A percentile compares a stretch with the other conserved stretches of the same genome.
Evolutionary conservation across 2,329 filamentous ascomycete species (phyloP).

Genomic region (Penicillium palitans): DNA sequence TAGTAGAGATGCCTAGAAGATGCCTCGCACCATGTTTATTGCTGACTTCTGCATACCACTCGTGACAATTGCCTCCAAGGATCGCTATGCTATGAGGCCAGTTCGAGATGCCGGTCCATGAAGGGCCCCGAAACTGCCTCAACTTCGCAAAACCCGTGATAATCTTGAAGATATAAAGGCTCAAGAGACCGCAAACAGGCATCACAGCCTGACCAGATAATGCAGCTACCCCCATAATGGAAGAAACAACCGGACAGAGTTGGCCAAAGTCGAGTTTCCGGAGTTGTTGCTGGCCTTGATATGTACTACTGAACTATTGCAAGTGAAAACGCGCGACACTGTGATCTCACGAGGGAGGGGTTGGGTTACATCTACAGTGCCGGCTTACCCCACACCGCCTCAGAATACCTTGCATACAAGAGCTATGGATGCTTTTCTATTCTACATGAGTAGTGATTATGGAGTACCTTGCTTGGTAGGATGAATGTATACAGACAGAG

Average conservation of each 20-base stretch:
- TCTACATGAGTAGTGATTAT: not conserved
- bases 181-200: constrained; percentile 7
- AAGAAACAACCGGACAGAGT: not conserved
- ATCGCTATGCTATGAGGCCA: constrained; percentile 23
- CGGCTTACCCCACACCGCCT: not conserved
- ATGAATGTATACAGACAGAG: not conserved
- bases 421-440: not conserved
- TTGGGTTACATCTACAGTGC: not conserved
- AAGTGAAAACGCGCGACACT: not conserved
- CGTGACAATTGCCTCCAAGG: constrained; percentile 18
- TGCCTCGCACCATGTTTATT: constrained; percentile 18
- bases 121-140: constrained; percentile 14
- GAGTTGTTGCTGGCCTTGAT: not conserved
- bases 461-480: not conserved
- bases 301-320: not conserved
- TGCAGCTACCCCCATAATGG: not conserved
- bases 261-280: not conserved
- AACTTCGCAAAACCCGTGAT: constrained; percentile 10
- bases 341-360: not conserved
- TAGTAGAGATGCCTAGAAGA: not conserved
- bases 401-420: not conserved
- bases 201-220: constrained; percentile 3
- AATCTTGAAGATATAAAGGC: constrained; percentile 10
- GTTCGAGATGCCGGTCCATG: constrained; percentile 17
- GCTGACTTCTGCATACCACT: constrained; percentile 22